Conservation (phyloP, 768 basidiomycete species). For the Omphalotus guepiniiformis region DNA sequence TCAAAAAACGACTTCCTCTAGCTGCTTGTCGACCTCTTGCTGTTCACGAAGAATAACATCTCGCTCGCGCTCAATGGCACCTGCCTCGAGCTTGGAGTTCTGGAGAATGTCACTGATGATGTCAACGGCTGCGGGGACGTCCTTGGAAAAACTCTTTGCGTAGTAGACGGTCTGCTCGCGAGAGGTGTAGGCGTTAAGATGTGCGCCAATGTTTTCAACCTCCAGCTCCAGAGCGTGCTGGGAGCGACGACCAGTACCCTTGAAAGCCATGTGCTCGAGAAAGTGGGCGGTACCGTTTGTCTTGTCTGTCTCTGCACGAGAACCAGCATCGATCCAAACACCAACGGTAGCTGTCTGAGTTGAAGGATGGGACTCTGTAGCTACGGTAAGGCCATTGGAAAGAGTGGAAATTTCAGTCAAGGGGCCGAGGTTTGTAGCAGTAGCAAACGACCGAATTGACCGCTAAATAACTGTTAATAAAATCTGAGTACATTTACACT, state of each 20-base stretch:
- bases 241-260: slow-evolving; percentile 84
- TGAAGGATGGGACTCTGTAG: slow-evolving; percentile 85
- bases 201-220: slow-evolving; percentile 96
- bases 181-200: slow-evolving; percentile 97
- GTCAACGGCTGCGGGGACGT: slow-evolving; percentile 86
- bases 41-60: slow-evolving; percentile 97
- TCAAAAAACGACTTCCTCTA: slow-evolving; percentile 99
- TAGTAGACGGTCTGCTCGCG: slow-evolving; percentile 99
- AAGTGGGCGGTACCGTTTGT: slow-evolving; percentile 98
- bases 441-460: slow-evolving; percentile 68
- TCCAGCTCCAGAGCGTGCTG: slow-evolving; percentile 93
- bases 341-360: slow-evolving; percentile 98
- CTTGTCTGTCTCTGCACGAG: slow-evolving; percentile 91
- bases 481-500: slow-evolving; percentile 6
- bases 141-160: slow-evolving; percentile 97
- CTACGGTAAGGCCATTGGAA: slow-evolving; percentile 91
- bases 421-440: slow-evolving; percentile 65
- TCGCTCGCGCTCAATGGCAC: slow-evolving; percentile 91
- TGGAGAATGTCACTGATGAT: slow-evolving; percentile 98
- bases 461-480: slow-evolving; percentile 29
- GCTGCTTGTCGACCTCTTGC: slow-evolving; percentile 98
- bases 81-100: slow-evolving; percentile 86
- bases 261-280: slow-evolving; percentile 98
- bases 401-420: slow-evolving; percentile 90
- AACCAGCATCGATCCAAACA: slow-evolving; percentile 98